Percentiles rank a stretch among this genome's conserved stretches.
phyloP scores from a whole-genome alignment of 805 yeast species.

The Barnettozyma wickerhamii region DNA sequence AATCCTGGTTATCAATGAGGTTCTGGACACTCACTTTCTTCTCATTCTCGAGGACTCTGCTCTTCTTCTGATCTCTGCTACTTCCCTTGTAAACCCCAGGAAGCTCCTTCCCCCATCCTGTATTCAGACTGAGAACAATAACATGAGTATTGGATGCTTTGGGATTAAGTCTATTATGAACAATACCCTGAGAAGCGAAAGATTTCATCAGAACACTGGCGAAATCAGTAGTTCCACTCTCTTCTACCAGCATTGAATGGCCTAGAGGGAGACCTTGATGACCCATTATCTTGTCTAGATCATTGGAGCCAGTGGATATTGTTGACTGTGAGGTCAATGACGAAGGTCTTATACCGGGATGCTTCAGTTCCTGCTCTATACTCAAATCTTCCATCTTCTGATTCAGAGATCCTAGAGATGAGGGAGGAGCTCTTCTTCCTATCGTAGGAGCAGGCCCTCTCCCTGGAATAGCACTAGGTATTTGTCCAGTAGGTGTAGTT shows the following conservation, averaged over 20 bases:
- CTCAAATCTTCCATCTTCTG: conserved; percentile 9
- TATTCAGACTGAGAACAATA: conserved; percentile 56
- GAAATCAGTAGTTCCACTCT: conserved; percentile 86
- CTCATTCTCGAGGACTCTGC: conserved; percentile 51
- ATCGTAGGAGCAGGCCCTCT: conserved; percentile 10
- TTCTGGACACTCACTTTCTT: conserved; percentile 66
- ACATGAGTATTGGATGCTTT: conserved; percentile 48
- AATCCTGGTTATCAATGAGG: conserved; percentile 34
- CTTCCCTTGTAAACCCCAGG: conserved; percentile 78
- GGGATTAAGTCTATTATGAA: conserved; percentile 51
- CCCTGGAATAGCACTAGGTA: conserved; percentile 5
- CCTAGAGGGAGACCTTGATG: conserved; percentile 90
- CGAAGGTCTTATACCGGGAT: conserved; percentile 72
- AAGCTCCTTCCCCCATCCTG: conserved; percentile 59
- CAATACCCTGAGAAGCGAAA: conserved; percentile 73
- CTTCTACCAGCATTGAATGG: conserved; percentile 64
- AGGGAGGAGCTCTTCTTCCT: conserved; percentile 5
- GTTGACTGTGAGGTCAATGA: conserved; percentile 65
- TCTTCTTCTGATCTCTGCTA: conserved; percentile 59
- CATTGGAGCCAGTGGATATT: conserved; percentile 74
- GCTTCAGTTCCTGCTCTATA: conserved; percentile 18
- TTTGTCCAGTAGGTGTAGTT: conserved; percentile 9
- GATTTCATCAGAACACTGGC: conserved; percentile 62
- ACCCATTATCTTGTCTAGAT: conserved; percentile 66
- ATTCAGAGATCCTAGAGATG: background rate